These are phyloP conservation scores for Chrysophaeum taylorii DNA, from an alignment of 352 stramenopile species.

Conservation along the genomic window DNA sequence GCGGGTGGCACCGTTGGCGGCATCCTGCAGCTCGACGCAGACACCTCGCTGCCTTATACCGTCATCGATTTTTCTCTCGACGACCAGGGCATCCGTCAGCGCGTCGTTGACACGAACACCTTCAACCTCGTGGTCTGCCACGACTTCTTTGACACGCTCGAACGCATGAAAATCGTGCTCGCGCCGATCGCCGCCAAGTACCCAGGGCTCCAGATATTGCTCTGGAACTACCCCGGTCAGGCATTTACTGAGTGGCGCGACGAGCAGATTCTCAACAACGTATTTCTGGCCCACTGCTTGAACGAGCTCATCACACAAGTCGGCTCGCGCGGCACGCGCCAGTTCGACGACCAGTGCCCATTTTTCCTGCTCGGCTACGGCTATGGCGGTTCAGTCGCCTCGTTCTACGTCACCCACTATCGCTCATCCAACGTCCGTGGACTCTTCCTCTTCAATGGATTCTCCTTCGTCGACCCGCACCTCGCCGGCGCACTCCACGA, in stretches of 20 bases:
- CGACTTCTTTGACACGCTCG: conserved; percentile 87
- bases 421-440: conserved; percentile 50
- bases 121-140: conserved; percentile 88
- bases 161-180: conserved; percentile 82
- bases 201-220: conserved; percentile 65
- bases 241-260: conserved; percentile 80
- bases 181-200: conserved; percentile 70
- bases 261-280: conserved; percentile 77
- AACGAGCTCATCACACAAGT: conserved; percentile 62
- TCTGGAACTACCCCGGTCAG: conserved; percentile 92
- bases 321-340: conserved; percentile 31
- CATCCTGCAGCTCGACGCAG: conserved; percentile 76
- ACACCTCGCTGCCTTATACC: conserved; percentile 77
- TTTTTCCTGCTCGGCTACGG: conserved; percentile 82
- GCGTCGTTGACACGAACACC: conserved; percentile 37
- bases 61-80: conserved; percentile 61
- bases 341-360: conserved; percentile 56
- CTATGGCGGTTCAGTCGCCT: conserved; percentile 74
- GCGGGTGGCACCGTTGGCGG: conserved; percentile 16
- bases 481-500: conserved; percentile 84
- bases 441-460: conserved; percentile 74
- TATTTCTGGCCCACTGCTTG: conserved; percentile 71
- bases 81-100: conserved; percentile 7
- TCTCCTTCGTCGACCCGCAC: conserved; percentile 70
- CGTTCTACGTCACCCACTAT: conserved; percentile 54